Evolutionary conservation across 805 yeast species (phyloP).

Genomic region (Yamadazyma insecticola): DNA sequence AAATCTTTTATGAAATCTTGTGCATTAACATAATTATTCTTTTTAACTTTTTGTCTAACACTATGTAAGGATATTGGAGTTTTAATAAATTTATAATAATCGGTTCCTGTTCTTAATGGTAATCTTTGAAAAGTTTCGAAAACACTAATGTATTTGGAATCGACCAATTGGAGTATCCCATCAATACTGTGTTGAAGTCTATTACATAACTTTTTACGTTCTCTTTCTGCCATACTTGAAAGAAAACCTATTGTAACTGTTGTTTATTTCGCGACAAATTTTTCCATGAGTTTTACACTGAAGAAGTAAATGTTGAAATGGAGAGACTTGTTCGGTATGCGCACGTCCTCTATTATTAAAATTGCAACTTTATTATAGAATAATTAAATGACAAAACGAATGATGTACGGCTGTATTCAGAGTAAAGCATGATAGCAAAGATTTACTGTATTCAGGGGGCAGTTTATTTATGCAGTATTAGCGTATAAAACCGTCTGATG

Average conservation of each 20-base stretch:
- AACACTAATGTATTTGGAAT: conserved; percentile 40
- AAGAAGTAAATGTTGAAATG: too few species aligned
- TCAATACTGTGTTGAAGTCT: conserved; percentile 32
- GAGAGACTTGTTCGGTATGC: too few species aligned
- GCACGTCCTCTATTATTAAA: too few species aligned
- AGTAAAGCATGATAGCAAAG: too few species aligned
- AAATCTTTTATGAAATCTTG: conserved; percentile 73
- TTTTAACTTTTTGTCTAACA: conserved; percentile 42
- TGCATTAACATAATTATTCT: conserved; percentile 52
- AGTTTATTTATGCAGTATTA: too few species aligned
- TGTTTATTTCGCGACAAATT: neutral
- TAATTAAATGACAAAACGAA: too few species aligned
- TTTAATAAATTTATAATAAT: conserved; percentile 73
- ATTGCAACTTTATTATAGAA: too few species aligned
- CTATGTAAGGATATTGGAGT: conserved; percentile 80
- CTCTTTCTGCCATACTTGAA: conserved; percentile 30
- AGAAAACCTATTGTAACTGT: too few species aligned
- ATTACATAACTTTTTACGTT: conserved; percentile 31
- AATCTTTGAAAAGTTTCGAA: conserved; percentile 62
- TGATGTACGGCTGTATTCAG: too few species aligned
- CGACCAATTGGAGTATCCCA: conserved; percentile 35
- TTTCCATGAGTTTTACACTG: too few species aligned
- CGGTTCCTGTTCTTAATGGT: conserved; percentile 69
- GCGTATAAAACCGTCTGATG: too few species aligned
- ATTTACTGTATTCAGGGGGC: too few species aligned